Percentiles rank a stretch among this genome's conserved stretches.
Conservation (phyloP, 495 filamentous ascomycete species). For the Aspergillus ostianus region DNA sequence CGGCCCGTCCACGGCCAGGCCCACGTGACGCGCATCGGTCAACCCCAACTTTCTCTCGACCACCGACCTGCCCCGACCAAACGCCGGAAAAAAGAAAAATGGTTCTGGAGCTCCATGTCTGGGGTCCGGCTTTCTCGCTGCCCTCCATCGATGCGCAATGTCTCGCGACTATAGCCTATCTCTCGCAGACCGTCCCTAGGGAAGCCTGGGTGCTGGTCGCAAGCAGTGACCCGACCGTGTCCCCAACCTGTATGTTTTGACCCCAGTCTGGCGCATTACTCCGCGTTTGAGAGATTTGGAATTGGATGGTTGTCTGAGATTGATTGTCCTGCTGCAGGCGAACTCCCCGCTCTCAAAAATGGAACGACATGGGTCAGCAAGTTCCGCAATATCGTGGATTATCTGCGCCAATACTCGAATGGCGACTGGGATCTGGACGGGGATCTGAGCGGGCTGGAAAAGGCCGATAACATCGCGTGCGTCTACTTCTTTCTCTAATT, state of each 20-base stretch:
- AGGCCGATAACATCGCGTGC: constrained; percentile 57
- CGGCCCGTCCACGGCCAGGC: background rate
- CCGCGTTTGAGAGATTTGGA: constrained; percentile 4
- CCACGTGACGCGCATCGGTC: constrained; percentile 1
- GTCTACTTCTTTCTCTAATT: constrained; percentile 6
- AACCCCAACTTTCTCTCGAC: constrained; percentile 22
- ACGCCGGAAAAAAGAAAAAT: constrained; percentile 37
- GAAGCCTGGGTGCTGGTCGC: constrained; percentile 73
- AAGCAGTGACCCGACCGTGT: constrained; percentile 69
- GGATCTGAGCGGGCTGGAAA: constrained; percentile 41
- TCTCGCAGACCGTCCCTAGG: constrained; percentile 54
- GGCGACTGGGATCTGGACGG: constrained; percentile 56
- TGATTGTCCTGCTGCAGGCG: constrained; percentile 49
- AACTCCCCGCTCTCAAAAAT: constrained; percentile 72
- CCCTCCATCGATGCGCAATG: constrained; percentile 91
- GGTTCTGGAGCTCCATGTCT: constrained; percentile 81
- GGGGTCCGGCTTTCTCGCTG: constrained; percentile 83
- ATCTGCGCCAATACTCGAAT: constrained; percentile 57
- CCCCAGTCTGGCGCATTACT: constrained; percentile 9
- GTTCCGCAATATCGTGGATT: constrained; percentile 70
- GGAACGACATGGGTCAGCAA: constrained; percentile 62
- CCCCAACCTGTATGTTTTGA: constrained; percentile 66
- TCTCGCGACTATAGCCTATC: constrained; percentile 71
- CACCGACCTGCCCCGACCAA: background rate
- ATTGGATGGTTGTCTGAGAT: constrained; percentile 8